Base-by-base conservation (phyloP, 805 yeast genomes). In the Citeromyces matritensis region DNA sequence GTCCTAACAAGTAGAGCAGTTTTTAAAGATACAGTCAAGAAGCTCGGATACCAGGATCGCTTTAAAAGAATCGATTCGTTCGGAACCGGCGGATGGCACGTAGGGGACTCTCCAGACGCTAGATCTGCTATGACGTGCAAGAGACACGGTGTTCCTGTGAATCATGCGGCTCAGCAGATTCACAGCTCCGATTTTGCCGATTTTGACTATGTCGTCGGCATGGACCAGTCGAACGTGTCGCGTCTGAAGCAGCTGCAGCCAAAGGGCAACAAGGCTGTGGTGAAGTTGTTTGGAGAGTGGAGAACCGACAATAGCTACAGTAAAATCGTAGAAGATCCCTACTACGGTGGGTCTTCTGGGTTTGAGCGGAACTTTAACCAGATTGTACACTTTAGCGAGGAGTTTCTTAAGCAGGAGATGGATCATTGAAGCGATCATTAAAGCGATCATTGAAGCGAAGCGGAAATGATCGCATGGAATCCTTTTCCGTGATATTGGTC, bases 51-150 rank as follows among this genome's bases (percentile, higher is more conserved):
- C 19, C 45, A 37, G 23, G 52, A 48, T 11, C 47, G 47, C n/a
- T 69, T 85, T 37, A 47, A 56, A 0, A 47, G 47, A 11, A 75
- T 84, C 23, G 95, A 86, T 45, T 84, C 95, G 1, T 86, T 75
- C 52, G 97, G 96, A 10, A 84, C 96, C 1, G 73, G 81, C 7
- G 79, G 77, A 1, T 88, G 74, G 58, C 96, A 86, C 45, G 54
- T 64, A 27, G 97, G 96, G 1, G 85, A 81, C 26, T 41, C 57
- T 2, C 95, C 97, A 0, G 97, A 88, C 52, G 45, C 66, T 11
- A 60, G 97, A 35, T 73, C 93, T 1, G 63, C 65, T 1, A 56
- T 65, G 15, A 74, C 83, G 1, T 84, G 95, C 49, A 53, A 60
- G 14, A 59, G 65, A 27, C 73, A 86, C 46, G 75, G 77, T 0